These are phyloP conservation scores for Heterobasidion parviporum DNA, from an alignment of 1,284 basidiomycete species.

Conservation along the genomic window DNA sequence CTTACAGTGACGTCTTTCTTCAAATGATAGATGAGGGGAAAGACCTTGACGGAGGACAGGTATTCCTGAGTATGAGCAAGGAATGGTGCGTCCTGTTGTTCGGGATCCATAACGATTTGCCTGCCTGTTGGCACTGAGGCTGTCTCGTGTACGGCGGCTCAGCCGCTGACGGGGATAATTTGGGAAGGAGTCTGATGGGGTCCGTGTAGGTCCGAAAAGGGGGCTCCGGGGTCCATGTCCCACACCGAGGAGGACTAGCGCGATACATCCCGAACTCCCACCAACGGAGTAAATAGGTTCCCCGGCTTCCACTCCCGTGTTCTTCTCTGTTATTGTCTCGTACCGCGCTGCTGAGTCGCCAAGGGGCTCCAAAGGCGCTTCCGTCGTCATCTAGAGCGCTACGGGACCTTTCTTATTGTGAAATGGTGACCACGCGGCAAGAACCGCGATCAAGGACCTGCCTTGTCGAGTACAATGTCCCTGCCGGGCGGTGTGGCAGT, in stretches of 20 bases:
- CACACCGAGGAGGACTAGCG: too few relatives aligned
- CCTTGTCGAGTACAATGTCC: conserved; percentile 8
- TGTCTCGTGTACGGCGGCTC: too few relatives aligned
- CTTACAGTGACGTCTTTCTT: conserved; percentile 63
- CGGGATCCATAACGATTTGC: conserved; percentile 16
- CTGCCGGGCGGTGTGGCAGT: conserved; percentile 15
- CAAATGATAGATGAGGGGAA: conserved; percentile 64
- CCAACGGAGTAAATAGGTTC: too few relatives aligned
- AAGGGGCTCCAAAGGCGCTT: not conserved
- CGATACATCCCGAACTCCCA: too few relatives aligned
- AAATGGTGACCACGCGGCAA: conserved; percentile 6
- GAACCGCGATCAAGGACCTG: conserved; percentile 4
- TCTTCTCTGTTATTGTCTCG: conserved; percentile 10
- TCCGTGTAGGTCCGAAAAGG: too few relatives aligned
- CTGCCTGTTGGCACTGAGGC: too few relatives aligned
- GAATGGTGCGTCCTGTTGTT: conserved; percentile 21
- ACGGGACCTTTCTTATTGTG: conserved; percentile 4
- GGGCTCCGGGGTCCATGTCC: too few relatives aligned
- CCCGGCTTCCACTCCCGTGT: not conserved
- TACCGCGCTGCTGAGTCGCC: not conserved
- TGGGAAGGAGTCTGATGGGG: too few relatives aligned
- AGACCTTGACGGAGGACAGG: conserved; percentile 59
- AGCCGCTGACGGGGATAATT: too few relatives aligned
- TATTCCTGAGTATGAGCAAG: conserved; percentile 49
- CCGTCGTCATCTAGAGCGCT: not conserved